phyloP scores from a whole-genome alignment of 2,329 filamentous ascomycete genomes.

The Aspergillus awamori region DNA sequence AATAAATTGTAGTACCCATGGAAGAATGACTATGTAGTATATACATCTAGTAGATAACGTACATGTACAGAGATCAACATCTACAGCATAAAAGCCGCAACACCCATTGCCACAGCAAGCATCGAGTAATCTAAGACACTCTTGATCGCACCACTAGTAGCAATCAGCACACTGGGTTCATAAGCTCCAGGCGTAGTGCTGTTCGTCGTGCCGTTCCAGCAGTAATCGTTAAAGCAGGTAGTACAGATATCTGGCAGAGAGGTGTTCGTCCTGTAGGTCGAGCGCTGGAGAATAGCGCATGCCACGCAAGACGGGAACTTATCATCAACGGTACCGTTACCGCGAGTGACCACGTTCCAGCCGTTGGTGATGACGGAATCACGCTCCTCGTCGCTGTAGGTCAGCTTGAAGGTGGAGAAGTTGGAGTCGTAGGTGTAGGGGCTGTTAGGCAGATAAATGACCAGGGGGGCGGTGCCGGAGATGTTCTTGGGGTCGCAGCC shows the following conservation, averaged over 20 bases:
- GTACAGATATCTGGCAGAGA: slow-evolving; percentile 71
- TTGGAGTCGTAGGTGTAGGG: slow-evolving; percentile 80
- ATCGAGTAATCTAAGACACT: slow-evolving; percentile 6
- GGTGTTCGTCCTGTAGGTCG: slow-evolving; percentile 70
- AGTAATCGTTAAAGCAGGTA: slow-evolving; percentile 78
- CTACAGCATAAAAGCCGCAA: no score
- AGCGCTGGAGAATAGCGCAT: slow-evolving; percentile 81
- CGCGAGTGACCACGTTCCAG: slow-evolving; percentile 78
- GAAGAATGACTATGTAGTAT: no score
- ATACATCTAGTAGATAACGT: no score
- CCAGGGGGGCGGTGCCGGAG: slow-evolving; percentile 54
- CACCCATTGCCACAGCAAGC: neutral
- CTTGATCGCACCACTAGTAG: slow-evolving; percentile 5
- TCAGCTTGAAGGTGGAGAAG: slow-evolving; percentile 72
- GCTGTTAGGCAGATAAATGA: slow-evolving; percentile 86
- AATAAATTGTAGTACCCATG: no score
- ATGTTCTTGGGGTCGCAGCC: slow-evolving; percentile 71
- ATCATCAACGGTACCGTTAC: slow-evolving; percentile 72
- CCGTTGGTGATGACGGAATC: slow-evolving; percentile 85
- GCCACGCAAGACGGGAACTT: slow-evolving; percentile 83
- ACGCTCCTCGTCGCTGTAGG: slow-evolving; percentile 67
- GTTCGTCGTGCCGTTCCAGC: slow-evolving; percentile 81
- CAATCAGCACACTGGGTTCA: slow-evolving; percentile 14
- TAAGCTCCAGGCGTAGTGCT: slow-evolving; percentile 22
- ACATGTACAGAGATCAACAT: no score